Evolutionary conservation across 768 basidiomycete species (phyloP).

Genomic region (Psilocybe azurescens): DNA sequence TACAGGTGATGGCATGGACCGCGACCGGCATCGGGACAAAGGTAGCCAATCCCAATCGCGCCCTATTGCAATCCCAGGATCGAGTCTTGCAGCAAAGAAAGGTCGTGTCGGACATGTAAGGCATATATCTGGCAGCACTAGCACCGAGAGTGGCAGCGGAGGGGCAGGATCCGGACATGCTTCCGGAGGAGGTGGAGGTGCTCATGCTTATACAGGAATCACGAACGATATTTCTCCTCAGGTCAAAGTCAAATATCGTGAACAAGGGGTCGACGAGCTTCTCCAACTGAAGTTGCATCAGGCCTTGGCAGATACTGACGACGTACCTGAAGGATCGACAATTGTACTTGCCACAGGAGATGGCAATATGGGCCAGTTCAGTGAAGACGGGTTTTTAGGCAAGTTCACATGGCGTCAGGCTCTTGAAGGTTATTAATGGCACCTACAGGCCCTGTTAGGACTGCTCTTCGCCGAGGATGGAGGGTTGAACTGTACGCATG

Average conservation of each 20-base stretch:
- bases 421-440: neutral
- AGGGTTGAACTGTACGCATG: conserved; percentile 94
- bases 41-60: conserved; percentile 24
- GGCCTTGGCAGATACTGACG: conserved; percentile 73
- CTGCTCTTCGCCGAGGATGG: conserved; percentile 91
- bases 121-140: conserved; percentile 30
- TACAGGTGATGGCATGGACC: conserved; percentile 60
- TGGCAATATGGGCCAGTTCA: conserved; percentile 91
- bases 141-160: conserved; percentile 32
- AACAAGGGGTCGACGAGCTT: conserved; percentile 96
- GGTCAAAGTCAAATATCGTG: conserved; percentile 68
- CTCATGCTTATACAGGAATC: conserved; percentile 21
- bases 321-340: conserved; percentile 69
- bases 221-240: conserved; percentile 24
- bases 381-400: conserved; percentile 88
- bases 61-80: conserved; percentile 9
- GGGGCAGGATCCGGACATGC: conserved; percentile 20
- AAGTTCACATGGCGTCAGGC: conserved; percentile 15
- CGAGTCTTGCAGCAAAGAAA: conserved; percentile 11
- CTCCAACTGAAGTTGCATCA: conserved; percentile 93
- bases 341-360: conserved; percentile 95
- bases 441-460: conserved; percentile 67
- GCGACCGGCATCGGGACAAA: conserved; percentile 38
- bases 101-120: conserved; percentile 24
- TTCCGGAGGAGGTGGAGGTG: conserved; percentile 17